Base-by-base conservation (phyloP, 805 yeast species). In the Myxozyma udenii region DNA sequence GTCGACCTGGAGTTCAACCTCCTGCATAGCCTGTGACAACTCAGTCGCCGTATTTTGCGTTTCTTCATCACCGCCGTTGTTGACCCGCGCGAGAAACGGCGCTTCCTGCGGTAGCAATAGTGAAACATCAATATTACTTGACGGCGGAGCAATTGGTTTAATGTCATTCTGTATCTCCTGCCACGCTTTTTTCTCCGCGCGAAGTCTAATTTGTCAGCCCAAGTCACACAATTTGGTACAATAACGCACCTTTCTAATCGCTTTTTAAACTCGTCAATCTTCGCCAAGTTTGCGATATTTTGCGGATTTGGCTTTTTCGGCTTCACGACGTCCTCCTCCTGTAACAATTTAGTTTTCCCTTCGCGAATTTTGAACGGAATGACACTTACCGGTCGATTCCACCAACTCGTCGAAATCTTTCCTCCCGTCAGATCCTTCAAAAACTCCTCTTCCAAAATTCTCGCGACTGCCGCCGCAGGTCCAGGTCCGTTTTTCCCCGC, bases 351-450 rank as follows among this genome's bases (percentile, higher is more conserved):
- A 16, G 22, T 2, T 1, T 21, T 58, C 65, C 11, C 4, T 40
- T 48, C 36, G 24, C 60, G 67, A 0, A 60, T 66, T 2, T 62
- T 62, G 1, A 59, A 63, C 2, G n/a, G 64, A 68, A 11, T 61
- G 3, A 64, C 67, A 14, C 62, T 60, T 41, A 61, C 65, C 3
- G 64, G 58, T 12, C 74, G 66, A 46, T 71, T 73, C 76, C 84
- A 83, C 95, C 93, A 86, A 62, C 84, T 80, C 2, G 85, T 79
- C 44, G 78, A 71, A 14, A 85, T 73, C 50, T 74, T 72, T 5
- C 87, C 87, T 35, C 79, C 77, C 16, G 74, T 71, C 48, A 86
- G 66, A 59, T 81, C 87, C 25, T 75, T 67, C 5, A 84, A 67
- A 3, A 84, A 61, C 61, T 83, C 87, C 48, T 81, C 83, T 62